Evolutionary conservation across 2,329 filamentous ascomycete species (phyloP).

Genomic region (Xylariaceae sp.): DNA sequence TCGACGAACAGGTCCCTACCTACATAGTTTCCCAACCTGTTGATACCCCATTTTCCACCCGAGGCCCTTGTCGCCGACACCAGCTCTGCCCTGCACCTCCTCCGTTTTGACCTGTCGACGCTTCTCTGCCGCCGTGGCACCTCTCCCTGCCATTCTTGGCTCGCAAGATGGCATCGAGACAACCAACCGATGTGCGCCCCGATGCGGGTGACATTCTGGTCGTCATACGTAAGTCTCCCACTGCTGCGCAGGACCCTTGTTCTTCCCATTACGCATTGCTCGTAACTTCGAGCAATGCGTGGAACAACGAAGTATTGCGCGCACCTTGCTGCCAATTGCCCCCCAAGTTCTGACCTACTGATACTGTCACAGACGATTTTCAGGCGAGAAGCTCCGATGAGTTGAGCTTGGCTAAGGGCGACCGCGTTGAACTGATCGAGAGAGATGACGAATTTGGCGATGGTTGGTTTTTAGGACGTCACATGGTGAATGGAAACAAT

Average conservation of each 20-base stretch:
- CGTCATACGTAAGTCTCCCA: conserved; percentile 65
- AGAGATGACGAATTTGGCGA: conserved; percentile 87
- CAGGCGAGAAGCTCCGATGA: conserved; percentile 88
- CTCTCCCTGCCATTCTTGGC: conserved; percentile 1
- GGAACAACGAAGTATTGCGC: neutral
- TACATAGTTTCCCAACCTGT: no score
- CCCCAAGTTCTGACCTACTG: conserved; percentile 3
- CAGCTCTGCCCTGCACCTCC: conserved; percentile 1
- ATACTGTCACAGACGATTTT: conserved; percentile 73
- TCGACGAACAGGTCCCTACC: no score
- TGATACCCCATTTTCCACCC: no score
- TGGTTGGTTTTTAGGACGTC: conserved; percentile 78
- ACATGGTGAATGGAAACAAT: conserved; percentile 69
- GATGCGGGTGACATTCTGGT: conserved; percentile 66
- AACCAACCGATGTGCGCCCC: conserved; percentile 46
- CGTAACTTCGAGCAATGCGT: no score
- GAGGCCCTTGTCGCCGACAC: no score
- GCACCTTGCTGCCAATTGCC: neutral
- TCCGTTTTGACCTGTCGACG: conserved; percentile 1
- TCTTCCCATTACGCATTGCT: no score
- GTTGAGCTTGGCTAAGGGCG: conserved; percentile 80
- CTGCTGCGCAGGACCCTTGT: neutral
- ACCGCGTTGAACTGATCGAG: conserved; percentile 79
- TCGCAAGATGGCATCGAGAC: conserved; percentile 43
- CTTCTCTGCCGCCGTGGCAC: conserved; percentile 5